A percentile compares a stretch with the other conserved stretches of the same genome.
These are phyloP conservation scores for Hansenula anomala DNA, from an alignment of 1,139 yeast species.

Conservation along the genomic window DNA sequence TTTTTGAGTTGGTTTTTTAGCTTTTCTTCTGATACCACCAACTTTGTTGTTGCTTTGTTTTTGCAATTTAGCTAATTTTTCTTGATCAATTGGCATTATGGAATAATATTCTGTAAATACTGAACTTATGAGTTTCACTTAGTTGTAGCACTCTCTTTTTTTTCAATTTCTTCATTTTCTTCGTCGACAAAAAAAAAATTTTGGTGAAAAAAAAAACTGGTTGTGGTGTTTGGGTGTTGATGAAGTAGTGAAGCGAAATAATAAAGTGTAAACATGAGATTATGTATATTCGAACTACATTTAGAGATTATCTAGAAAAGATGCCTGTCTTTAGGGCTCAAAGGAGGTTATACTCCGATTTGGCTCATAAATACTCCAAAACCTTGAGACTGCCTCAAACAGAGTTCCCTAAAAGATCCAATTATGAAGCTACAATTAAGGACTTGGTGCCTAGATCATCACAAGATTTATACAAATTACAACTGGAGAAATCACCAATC, in stretches of 20 bases:
- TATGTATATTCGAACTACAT: no score
- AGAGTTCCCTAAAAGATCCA: slow-evolving; percentile 45
- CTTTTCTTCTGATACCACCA: slow-evolving; percentile 86
- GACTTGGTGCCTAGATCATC: slow-evolving; percentile 33
- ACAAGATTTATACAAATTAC: slow-evolving; percentile 28
- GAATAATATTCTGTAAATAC: not conserved
- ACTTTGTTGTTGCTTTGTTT: slow-evolving; percentile 70
- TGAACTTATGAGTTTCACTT: not conserved
- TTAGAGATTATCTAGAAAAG: no score
- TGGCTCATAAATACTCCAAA: slow-evolving; percentile 20
- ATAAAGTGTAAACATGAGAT: no score
- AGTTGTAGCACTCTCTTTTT: not conserved
- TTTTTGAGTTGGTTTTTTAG: slow-evolving; percentile 48
- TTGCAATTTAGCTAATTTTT: slow-evolving; percentile 80
- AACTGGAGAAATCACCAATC: slow-evolving; percentile 27
- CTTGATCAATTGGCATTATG: slow-evolving; percentile 81
- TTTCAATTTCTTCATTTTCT: slow-evolving; percentile 2
- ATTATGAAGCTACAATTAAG: slow-evolving; percentile 26
- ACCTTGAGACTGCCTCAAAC: slow-evolving; percentile 43
- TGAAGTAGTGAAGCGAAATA: no score
- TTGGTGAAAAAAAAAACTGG: no score
- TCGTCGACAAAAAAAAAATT: no score
- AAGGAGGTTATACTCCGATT: slow-evolving; percentile 12
- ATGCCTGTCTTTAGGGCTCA: not conserved
- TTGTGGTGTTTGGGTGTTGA: slow-evolving; percentile 2